phyloP scores from a whole-genome alignment of 106 monocot species.

The Dioscorea dumetorum region DNA sequence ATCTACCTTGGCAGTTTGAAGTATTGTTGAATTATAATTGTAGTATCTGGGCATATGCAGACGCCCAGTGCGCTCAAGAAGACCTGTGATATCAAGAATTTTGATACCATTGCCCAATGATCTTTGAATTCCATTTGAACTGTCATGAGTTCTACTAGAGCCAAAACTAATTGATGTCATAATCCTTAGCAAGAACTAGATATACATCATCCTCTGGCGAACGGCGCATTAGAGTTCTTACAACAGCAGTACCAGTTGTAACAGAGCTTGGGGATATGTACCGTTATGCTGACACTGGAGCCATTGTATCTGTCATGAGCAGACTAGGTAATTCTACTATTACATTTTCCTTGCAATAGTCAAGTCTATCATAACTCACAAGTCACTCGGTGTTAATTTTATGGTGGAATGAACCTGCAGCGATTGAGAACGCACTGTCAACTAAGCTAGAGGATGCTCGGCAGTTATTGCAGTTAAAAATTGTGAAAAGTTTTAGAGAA shows the following conservation, averaged over 20 bases:
- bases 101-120: too few relatives aligned
- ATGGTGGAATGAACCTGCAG: constrained; percentile 27
- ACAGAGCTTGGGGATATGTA: constrained; percentile 92
- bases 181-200: constrained; percentile 51
- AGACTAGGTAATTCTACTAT: constrained; percentile 57
- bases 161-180: not conserved
- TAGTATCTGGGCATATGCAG: too few relatives aligned
- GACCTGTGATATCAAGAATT: too few relatives aligned
- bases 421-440: constrained; percentile 74
- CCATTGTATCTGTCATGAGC: constrained; percentile 65
- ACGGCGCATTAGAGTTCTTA: constrained; percentile 90
- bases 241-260: constrained; percentile 92
- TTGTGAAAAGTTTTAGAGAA: constrained; percentile 89
- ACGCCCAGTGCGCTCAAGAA: too few relatives aligned
- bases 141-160: too few relatives aligned
- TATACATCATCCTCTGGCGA: constrained; percentile 97
- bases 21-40: too few relatives aligned
- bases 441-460: constrained; percentile 87
- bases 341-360: not conserved
- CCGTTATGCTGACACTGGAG: constrained; percentile 87
- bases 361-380: not conserved
- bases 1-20: too few relatives aligned
- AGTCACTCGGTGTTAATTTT: not conserved
- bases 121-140: too few relatives aligned
- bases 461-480: constrained; percentile 64